phyloP scores from a whole-genome alignment of 1,284 basidiomycete species.

The Moesziomyces parantarcticus region DNA sequence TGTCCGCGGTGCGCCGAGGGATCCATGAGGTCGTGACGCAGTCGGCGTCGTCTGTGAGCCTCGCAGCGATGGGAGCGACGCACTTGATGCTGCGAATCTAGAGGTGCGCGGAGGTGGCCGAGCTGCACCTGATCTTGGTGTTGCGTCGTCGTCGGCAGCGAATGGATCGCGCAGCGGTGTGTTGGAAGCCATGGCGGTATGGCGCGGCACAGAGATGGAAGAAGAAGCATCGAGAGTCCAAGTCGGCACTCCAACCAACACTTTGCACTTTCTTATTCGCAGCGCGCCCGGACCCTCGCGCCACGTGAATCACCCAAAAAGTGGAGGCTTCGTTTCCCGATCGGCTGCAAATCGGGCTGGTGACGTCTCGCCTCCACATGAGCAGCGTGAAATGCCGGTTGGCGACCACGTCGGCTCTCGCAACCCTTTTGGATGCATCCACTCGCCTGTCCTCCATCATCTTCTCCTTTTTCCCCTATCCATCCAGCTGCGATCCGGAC shows the following conservation, averaged over 20 bases:
- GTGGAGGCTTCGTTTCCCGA: background rate
- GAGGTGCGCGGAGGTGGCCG: constrained; percentile 13
- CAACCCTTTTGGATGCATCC: background rate
- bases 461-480: background rate
- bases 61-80: too few species aligned
- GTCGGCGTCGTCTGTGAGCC: background rate
- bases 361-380: background rate
- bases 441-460: background rate
- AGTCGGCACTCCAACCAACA: background rate
- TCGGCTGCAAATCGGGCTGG: background rate
- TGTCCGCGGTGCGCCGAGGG: constrained; percentile 3
- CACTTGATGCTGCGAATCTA: background rate
- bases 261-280: too few species aligned
- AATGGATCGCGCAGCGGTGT: constrained; percentile 17
- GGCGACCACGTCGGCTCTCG: background rate
- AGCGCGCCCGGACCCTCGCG: too few species aligned
- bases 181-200: constrained; percentile 6
- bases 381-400: background rate
- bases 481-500: too few species aligned
- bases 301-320: background rate
- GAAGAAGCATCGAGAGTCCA: too few species aligned
- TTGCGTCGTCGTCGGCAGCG: constrained; percentile 17
- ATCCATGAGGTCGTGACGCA: background rate
- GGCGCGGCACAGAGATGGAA: background rate
- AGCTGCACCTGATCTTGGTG: constrained; percentile 2